phyloP scores from a whole-genome alignment of 163 green algal species.

The Volvox carteri region DNA sequence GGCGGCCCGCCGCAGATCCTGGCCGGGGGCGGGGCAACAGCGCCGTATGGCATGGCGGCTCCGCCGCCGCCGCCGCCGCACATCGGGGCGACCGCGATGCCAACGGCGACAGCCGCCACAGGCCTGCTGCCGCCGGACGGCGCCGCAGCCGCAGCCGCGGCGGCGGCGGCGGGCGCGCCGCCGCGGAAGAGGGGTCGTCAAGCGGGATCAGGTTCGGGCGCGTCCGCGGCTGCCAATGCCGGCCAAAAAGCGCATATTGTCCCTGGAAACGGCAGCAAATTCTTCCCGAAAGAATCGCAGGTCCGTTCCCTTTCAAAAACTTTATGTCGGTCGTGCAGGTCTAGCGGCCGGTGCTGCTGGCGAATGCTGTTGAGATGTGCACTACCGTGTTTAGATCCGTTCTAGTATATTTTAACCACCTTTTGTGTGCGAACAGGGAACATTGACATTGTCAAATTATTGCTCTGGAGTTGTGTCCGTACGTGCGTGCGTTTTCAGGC shows the following conservation, averaged over 20 bases:
- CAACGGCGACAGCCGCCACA: background rate
- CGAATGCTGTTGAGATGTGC: too few relatives aligned
- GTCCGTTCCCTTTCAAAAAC: too few relatives aligned
- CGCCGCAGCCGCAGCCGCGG: background rate
- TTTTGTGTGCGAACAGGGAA: too few relatives aligned
- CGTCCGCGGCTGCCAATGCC: background rate
- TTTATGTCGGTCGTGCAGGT: too few relatives aligned
- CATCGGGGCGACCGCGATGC: background rate
- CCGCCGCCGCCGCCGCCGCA: too few relatives aligned
- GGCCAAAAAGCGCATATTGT: background rate
- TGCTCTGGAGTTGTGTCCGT: too few relatives aligned
- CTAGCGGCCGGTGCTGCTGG: too few relatives aligned
- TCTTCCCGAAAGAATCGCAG: conserved; percentile 41
- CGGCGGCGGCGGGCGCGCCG: background rate
- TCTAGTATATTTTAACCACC: too few relatives aligned
- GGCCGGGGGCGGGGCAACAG: background rate
- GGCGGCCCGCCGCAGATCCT: background rate
- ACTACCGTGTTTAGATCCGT: too few relatives aligned
- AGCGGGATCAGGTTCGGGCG: background rate
- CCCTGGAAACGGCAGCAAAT: conserved; percentile 15
- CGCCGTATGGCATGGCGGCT: too few relatives aligned
- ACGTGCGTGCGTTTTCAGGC: too few relatives aligned
- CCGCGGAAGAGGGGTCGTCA: conserved; percentile 20
- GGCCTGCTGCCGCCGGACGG: background rate
- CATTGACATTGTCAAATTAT: too few relatives aligned